Conservation (phyloP, 768 basidiomycete genomes). For the Cubamyces lactineus region DNA sequence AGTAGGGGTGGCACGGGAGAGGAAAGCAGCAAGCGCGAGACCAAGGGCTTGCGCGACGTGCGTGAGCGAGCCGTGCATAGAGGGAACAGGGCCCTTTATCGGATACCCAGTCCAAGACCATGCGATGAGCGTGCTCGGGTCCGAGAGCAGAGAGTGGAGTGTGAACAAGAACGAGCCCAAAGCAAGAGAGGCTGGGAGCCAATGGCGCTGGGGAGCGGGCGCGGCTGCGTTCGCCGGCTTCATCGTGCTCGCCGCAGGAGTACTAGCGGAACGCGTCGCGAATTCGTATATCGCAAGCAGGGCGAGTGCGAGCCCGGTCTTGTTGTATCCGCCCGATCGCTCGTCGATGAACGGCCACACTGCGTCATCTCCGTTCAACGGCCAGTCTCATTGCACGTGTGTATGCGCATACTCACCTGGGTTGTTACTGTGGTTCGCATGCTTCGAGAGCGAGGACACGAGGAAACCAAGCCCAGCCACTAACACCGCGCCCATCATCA, state of each 20-base stretch:
- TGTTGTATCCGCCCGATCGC: slow-evolving; percentile 71
- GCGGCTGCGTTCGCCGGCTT: neutral
- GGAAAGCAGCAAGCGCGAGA: slow-evolving; percentile 45
- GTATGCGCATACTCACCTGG: slow-evolving; percentile 51
- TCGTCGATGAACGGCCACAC: slow-evolving; percentile 81
- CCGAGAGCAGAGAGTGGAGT: slow-evolving; percentile 72
- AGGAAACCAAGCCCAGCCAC: slow-evolving; percentile 71
- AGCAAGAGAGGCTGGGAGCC: slow-evolving; percentile 52
- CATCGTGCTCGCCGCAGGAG: slow-evolving; percentile 16
- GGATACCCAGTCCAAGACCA: slow-evolving; percentile 93
- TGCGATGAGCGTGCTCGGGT: slow-evolving; percentile 76
- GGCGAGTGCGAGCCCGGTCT: slow-evolving; percentile 61
- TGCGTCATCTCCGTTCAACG: slow-evolving; percentile 30
- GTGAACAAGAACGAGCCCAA: slow-evolving; percentile 73
- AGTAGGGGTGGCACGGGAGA: slow-evolving; percentile 24
- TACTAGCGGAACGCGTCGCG: slow-evolving; percentile 43
- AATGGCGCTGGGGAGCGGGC: slow-evolving; percentile 25
- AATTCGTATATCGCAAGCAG: slow-evolving; percentile 61
- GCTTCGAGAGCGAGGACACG: slow-evolving; percentile 70
- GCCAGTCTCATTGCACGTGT: neutral
- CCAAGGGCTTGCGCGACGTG: slow-evolving; percentile 65
- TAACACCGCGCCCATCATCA: slow-evolving; percentile 33
- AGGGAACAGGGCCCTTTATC: slow-evolving; percentile 71
- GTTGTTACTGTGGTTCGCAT: slow-evolving; percentile 79
- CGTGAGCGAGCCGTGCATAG: slow-evolving; percentile 70